Base-by-base conservation (phyloP, 352 stramenopile genomes). In the Elongisporangium undulatum region DNA sequence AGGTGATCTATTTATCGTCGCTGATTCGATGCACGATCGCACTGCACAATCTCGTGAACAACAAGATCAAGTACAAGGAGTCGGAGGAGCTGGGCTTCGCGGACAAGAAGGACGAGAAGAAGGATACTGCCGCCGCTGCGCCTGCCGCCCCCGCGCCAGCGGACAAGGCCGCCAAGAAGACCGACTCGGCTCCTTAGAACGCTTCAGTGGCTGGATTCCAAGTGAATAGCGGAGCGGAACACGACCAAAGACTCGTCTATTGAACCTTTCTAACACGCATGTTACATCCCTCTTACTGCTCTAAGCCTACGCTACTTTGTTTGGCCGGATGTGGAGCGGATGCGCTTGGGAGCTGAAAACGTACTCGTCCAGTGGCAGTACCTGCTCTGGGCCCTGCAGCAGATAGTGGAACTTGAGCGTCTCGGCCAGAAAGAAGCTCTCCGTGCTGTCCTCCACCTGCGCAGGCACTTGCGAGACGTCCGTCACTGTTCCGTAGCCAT, bases 371-470 rank as follows among this genome's bases (percentile, higher is more conserved):
- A 99, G 71, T 4, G 97, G 74, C 58, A 97, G 71, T n/a, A 91
- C 52, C 48, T 82, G 67, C 29, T 90, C 78, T 9, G 89, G 77
- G 5, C 70, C 75, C 68, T 98, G 90, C 9, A 99, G 77, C 53
- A 99, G 75, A 71, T 98, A 99, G 38, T 98, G 74, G 65, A 99
- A 99, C 82, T 99, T 99, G 51, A 99, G 77, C 23, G 97, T 99
- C 80, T 99, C 97, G 15, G 97, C 95, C 34, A 99, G 65, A 69
- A 99, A 99, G 74, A 99, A 99, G 54, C 87, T 98, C 74, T 99
- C 96, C 96, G 98, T 98, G 58, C 94, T 89, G 85, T 99, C 87
- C 19, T 98, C 83, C n/a, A 90, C 81, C 29, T 62, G 53, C 20
- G 73, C 55, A 4, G 69, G 69, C 29, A 88, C 48, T 50, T 86